Evolutionary conservation across 257 asterid species (phyloP), one percentile per base, ranked within the genome.

Genomic region (Solanum pimpinellifolium): DNA sequence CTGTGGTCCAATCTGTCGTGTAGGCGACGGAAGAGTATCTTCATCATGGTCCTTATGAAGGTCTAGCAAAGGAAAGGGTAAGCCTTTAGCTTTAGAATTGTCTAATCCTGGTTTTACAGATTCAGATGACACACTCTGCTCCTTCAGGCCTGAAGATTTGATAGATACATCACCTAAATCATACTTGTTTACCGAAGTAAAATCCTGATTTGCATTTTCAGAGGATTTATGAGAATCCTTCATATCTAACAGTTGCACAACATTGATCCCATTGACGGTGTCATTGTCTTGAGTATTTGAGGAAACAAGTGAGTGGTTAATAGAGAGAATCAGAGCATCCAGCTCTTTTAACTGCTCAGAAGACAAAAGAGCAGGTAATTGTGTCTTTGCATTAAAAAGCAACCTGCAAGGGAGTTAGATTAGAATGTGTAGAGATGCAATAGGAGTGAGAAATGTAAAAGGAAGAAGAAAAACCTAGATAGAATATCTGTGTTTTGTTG

Each of bases 21-120:
- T 97, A 81, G 99, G 99, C 37, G 99, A 95, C 84, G 99, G 99
- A 88, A 97, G 99, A 92, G 96, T 96, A 89, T 96, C 99, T 12
- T 90, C 94, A 91, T 97, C 99, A 76, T 97, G 98, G 90, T 93
- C 99, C 92, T 92, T 95, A 90, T 96, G 99, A 87, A 95, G 98
- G 90, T 97, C 99, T 85, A 97, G 90, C 94, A 96, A 88, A 72
- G 98, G 99, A 90, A 91, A 91, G 27, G 94, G 80, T 85, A 90
- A 15, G 46, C 94, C 94, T 89, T 92, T 93, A 84, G 89, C 93
- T 92, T 95, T 94, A 70, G 89, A 86, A 90, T 78, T 90, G 70
- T 87, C 88, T 47, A 87, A 74, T 75, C 91, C 92, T 25, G 87
- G 88, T 82, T 89, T 93, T 42, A 60, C 62, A 88, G 78, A 59